Evolutionary conservation across 805 yeast genomes (phyloP), one percentile per base, ranked within the genome.

Genomic region (Lachancea quebecensis): DNA sequence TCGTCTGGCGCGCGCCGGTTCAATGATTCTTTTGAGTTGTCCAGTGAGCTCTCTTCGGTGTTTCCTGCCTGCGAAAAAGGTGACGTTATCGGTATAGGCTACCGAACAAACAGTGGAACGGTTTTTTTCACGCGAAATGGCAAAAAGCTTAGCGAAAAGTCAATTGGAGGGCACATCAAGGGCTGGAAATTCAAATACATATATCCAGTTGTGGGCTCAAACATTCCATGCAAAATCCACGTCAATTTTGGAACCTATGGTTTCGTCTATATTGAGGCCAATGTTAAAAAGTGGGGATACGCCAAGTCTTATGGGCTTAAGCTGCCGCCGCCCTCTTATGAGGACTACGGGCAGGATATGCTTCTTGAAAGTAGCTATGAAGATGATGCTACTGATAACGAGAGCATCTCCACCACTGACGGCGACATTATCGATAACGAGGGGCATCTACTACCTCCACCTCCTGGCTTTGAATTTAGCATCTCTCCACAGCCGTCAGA

Each of bases 91-190:
- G 99, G 99, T 2, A 78, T 91, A 27, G 99, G 99, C 0, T 85
- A 87, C 59, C 74, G 91, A 48, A 79, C 86, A 2, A 72, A 88
- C 38, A 72, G 86, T 14, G 95, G 97, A 2, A 81, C 95, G 0
- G 75, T 93, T 0, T 93, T 93, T 57, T 93, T 90, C 71, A 93
- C 99, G 0, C 75, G 96, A 53, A 93, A 93, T 57, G 99, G 99
- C 27, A 88, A 88, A 60, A 88, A 87, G 59, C 68, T 93, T 21
- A 77, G 78, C 33, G 97, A 90, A 59, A 82, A 85, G 42, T 81
- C 81, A 41, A 73, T 88, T 31, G 93, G 91, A 10, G 91, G 91
- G 2, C 93, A 85, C 57, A 65, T 82, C 29, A 81, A 77, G 54
- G 81, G 86, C 39, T 81, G 88, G 73, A 81, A 77, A 51, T 71